Base-by-base conservation (phyloP, 2,329 filamentous ascomycete species). In the Sporothrix pseudoabietina region DNA sequence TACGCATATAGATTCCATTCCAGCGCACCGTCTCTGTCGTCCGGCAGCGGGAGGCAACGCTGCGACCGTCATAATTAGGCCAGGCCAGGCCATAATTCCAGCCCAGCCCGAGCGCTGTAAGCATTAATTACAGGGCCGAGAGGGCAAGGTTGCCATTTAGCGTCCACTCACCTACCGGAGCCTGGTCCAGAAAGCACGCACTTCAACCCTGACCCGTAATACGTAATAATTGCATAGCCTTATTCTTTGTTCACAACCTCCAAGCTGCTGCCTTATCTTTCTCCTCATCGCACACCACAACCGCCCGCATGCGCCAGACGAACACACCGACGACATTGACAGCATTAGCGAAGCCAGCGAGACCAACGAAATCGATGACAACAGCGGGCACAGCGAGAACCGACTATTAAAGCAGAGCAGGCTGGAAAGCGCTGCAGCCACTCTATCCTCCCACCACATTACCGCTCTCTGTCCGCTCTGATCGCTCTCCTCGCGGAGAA, bases 221-320 rank as follows among this genome's bases (percentile, higher is more conserved):
- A 26, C 26, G 26, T 26, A 26, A 26, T 26, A 26, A 26, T 26
- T 26, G 2, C 26, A 26, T 26, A 55, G 52, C 52, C 68, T 66
- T 66, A 26, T 26, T n/a, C 30, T 73, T n/a, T 69, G 47, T 66
- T 30, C 32, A 12, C 12, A 4, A 22, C 35, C 10, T 22, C 41
- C n/a, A 39, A 63, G 47, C 72, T 71, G 68, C 59, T 71, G 72
- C 72, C 72, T 73, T 71, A 73, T 71, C 72, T 73, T 12, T 16
- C 22, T 32, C 55, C 39, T 44, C 69, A 52, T 49, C 69, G 41
- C 55, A 71, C 19, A 26, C 54, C 52, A 2, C 39, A 66, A 5
- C 59, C 12, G 6, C 41, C 41, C 52, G 10, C 12, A 12, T 30
- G 22, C 52, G 22, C 52, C 52, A 55, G 12, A 32, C 30, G 57